phyloP scores from a whole-genome alignment of 108 stramenopile genomes.

The Cyclotella atomus region DNA sequence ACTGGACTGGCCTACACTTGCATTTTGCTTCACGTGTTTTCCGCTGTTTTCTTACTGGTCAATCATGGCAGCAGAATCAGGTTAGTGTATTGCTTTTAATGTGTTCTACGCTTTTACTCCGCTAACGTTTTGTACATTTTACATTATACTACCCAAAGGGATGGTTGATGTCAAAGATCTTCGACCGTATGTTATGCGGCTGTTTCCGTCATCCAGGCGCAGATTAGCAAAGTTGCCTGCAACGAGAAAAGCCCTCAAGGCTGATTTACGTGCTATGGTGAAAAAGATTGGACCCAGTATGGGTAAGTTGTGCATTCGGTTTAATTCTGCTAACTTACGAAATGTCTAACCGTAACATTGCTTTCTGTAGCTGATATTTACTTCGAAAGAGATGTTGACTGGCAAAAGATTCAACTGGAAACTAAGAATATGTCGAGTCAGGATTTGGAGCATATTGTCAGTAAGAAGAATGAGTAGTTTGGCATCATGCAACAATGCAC shows the following conservation, averaged over 20 bases:
- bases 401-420: conserved; percentile 66
- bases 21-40: conserved; percentile 79
- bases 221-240: conserved; percentile 71
- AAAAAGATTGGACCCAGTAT: conserved; percentile 64
- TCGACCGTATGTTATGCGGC: conserved; percentile 78
- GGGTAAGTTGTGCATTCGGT: background rate
- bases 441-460: conserved; percentile 16
- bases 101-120: conserved; percentile 28
- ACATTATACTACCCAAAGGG: no score
- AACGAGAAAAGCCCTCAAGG: conserved; percentile 64
- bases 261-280: conserved; percentile 77
- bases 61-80: conserved; percentile 86
- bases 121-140: conserved; percentile 58
- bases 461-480: conserved; percentile 17
- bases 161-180: conserved; percentile 96
- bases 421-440: conserved; percentile 28
- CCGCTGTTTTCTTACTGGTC: conserved; percentile 95
- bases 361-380: conserved; percentile 76
- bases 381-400: conserved; percentile 77
- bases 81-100: conserved; percentile 11
- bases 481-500: no score
- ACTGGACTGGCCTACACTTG: conserved; percentile 80
- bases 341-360: background rate
- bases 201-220: conserved; percentile 74
- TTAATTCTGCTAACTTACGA: background rate